Base-by-base conservation (phyloP, 352 stramenopile genomes). In the Phytophthora sojae region DNA sequence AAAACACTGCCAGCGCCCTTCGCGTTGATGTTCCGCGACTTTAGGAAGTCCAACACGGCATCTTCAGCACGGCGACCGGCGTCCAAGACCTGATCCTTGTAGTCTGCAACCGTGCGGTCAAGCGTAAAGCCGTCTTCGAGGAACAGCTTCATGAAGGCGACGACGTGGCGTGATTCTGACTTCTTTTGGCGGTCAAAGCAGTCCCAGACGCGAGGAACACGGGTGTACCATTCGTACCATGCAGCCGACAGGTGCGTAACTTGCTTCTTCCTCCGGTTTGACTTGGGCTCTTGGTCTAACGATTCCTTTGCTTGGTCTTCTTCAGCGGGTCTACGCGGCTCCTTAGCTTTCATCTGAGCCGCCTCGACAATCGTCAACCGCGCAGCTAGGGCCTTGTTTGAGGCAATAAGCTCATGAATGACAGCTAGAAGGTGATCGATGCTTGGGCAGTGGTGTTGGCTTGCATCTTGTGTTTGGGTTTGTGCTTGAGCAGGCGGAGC, bases 111-210 rank as follows among this genome's bases (percentile, higher is more conserved):
- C n/a, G n/a, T n/a, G n/a, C n/a, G n/a, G n/a, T n/a, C n/a, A n/a
- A n/a, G n/a, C n/a, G n/a, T n/a, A n/a, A n/a, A n/a, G n/a, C n/a
- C n/a, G n/a, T n/a, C n/a, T n/a, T n/a, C 50, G 14, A 77, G 19
- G 32, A 70, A 73, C 0, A 71, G 21, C 51, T 69, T 69, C 51
- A 70, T 73, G 47, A 67, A 67, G 12, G 64, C 60, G 6, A 73
- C 64, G 26, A 68, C 17, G 23, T 55, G 29, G 47, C 61, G 61
- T 3, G 37, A 64, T 2, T 77, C 70, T 0, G 56, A 71, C 19
- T 73, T 73, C 60, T 77, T 77, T 11, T 66, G 60, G 8, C n/a
- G n/a, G n/a, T n/a, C n/a, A n/a, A n/a, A n/a, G n/a, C n/a, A 58
- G 4, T 54, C 25, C 56, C 56, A 71, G 8, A 64, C 44, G 5